These are phyloP conservation scores for Dalbergia cultrata DNA, from an alignment of 306 rosid genomes.

Conservation along the genomic window DNA sequence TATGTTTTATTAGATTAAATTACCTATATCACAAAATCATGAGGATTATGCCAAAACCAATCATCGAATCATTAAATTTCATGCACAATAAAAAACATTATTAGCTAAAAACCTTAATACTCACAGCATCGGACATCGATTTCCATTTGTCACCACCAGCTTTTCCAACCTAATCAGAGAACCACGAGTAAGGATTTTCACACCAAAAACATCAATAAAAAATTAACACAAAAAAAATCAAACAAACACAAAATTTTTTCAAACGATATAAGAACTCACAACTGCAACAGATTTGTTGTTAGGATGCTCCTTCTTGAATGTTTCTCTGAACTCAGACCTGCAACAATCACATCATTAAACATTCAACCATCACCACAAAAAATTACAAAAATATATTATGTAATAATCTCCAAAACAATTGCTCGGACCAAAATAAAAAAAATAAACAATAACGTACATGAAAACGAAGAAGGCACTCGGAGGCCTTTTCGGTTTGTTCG, in stretches of 20 bases:
- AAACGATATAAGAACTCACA: conserved; percentile 51
- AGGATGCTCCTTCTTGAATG: conserved; percentile 80
- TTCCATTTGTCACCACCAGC: conserved; percentile 93
- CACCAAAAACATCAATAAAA: background rate
- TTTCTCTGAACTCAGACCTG: conserved; percentile 87
- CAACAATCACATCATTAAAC: background rate
- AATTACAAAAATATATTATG: no score
- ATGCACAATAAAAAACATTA: no score
- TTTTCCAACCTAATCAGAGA: conserved; percentile 71
- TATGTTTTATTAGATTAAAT: no score
- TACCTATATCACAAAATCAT: background rate
- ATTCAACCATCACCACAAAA: background rate
- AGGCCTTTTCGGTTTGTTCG: conserved; percentile 94
- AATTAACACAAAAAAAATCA: background rate
- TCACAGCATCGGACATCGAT: conserved; percentile 79
- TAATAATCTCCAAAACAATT: background rate
- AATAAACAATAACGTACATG: conserved; percentile 54
- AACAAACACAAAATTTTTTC: background rate
- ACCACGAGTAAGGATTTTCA: background rate
- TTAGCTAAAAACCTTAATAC: conserved; percentile 22
- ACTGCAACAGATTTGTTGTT: conserved; percentile 75
- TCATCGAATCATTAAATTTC: no score
- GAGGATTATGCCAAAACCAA: background rate
- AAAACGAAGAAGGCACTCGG: conserved; percentile 95
- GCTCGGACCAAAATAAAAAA: no score